Conservation (phyloP, 2,329 filamentous ascomycete species). For the Ascochyta rabiei region DNA sequence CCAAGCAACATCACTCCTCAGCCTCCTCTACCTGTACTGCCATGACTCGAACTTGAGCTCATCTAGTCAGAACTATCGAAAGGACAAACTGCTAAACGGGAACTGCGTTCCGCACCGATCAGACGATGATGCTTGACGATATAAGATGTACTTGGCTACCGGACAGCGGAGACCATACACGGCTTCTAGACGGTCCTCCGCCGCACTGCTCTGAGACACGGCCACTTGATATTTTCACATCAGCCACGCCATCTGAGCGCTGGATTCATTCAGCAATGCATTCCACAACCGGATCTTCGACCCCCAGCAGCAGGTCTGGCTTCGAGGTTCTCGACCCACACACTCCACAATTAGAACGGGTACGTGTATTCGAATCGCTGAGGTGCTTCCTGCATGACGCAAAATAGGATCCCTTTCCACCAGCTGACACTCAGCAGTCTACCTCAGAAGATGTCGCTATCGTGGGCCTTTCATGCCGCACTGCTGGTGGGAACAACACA, state of each 20-base stretch:
- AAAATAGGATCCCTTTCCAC: background rate
- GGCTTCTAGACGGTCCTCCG: background rate
- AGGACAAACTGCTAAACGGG: background rate
- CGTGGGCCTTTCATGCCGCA: constrained; percentile 44
- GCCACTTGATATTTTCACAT: background rate
- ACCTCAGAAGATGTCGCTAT: constrained; percentile 36
- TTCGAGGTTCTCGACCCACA: constrained; percentile 2
- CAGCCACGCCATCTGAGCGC: background rate
- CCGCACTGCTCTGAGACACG: background rate
- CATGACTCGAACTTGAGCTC: background rate
- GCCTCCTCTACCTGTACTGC: too few species aligned
- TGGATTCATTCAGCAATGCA: constrained; percentile 4
- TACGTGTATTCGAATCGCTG: background rate
- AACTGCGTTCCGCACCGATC: background rate
- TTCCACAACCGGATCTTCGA: background rate
- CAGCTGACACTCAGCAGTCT: background rate
- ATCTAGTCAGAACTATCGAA: background rate
- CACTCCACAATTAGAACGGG: background rate
- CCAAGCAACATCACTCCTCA: background rate
- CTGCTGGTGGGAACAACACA: constrained; percentile 36
- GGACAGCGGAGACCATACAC: background rate
- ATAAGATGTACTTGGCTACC: background rate
- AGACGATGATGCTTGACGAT: constrained; percentile 4
- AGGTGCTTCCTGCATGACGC: background rate
- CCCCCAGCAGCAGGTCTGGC: constrained; percentile 7